These are phyloP conservation scores for Artemisia argyi DNA, from an alignment of 129 eudicot genomes.

Conservation along the genomic window DNA sequence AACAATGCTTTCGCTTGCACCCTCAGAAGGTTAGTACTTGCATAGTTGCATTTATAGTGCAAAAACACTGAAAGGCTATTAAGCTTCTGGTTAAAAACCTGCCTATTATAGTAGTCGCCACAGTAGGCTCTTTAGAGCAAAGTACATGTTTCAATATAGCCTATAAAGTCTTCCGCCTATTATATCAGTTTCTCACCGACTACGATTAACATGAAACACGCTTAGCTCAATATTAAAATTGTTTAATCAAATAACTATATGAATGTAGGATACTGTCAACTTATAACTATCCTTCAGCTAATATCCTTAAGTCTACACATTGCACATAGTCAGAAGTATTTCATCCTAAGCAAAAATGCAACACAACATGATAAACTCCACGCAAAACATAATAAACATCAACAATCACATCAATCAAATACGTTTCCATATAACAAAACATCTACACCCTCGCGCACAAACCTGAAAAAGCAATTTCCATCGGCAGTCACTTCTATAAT, in stretches of 20 bases:
- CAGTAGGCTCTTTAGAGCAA: neutral
- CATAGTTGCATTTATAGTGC: no score
- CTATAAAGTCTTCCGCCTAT: no score
- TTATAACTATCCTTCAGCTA: neutral
- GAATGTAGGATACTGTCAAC: neutral
- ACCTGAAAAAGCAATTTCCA: slow-evolving; percentile 99
- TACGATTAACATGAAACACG: neutral
- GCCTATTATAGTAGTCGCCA: no score
- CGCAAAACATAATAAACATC: no score
- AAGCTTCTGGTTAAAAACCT: no score
- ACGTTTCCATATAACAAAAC: neutral
- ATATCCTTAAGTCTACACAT: neutral
- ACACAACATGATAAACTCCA: slow-evolving; percentile 13
- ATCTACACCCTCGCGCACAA: slow-evolving; percentile 22
- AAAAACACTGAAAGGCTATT: no score
- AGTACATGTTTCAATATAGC: neutral
- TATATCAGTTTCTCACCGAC: neutral
- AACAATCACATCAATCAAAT: neutral
- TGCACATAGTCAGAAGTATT: neutral
- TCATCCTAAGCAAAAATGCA: neutral
- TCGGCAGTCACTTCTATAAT: no score
- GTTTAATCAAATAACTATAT: neutral
- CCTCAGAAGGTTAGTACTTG: no score
- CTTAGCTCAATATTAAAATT: neutral
- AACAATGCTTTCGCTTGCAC: no score